Conservation (phyloP, 2,329 filamentous ascomycete species). For the Hyphodiscus sp. region DNA sequence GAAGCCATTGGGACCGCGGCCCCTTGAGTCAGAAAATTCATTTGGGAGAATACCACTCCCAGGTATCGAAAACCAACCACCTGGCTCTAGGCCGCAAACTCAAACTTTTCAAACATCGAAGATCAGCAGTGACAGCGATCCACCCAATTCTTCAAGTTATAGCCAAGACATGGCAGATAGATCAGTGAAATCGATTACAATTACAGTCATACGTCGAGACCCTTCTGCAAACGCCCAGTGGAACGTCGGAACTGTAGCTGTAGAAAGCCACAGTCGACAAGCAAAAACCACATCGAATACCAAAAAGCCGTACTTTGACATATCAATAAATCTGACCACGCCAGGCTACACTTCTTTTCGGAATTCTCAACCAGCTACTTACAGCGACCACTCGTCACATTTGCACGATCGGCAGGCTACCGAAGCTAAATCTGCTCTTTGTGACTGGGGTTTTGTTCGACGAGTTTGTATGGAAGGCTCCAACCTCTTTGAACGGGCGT, state of each 20-base stretch:
- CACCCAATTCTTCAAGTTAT: neutral
- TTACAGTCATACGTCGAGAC: slow-evolving; percentile 64
- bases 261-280: slow-evolving; percentile 23
- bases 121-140: neutral
- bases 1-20: slow-evolving; percentile 17
- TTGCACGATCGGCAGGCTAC: neutral
- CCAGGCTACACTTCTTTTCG: slow-evolving; percentile 30
- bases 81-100: neutral
- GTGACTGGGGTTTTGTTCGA: slow-evolving; percentile 37
- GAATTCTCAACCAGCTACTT: slow-evolving; percentile 3
- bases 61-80: slow-evolving; percentile 12
- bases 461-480: slow-evolving; percentile 47
- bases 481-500: slow-evolving; percentile 22
- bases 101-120: neutral
- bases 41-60: slow-evolving; percentile 14
- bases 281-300: slow-evolving; percentile 18
- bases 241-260: slow-evolving; percentile 63
- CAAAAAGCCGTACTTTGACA: slow-evolving; percentile 34
- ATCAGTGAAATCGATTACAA: slow-evolving; percentile 19
- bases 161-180: neutral
- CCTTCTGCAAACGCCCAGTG: slow-evolving; percentile 63
- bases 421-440: neutral
- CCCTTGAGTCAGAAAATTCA: slow-evolving; percentile 9
- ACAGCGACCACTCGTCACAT: neutral
- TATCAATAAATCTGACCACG: slow-evolving; percentile 27